These are phyloP conservation scores for Xenosphaeropsis pyriputrescens DNA, from an alignment of 2,329 filamentous ascomycete species.

Conservation along the genomic window DNA sequence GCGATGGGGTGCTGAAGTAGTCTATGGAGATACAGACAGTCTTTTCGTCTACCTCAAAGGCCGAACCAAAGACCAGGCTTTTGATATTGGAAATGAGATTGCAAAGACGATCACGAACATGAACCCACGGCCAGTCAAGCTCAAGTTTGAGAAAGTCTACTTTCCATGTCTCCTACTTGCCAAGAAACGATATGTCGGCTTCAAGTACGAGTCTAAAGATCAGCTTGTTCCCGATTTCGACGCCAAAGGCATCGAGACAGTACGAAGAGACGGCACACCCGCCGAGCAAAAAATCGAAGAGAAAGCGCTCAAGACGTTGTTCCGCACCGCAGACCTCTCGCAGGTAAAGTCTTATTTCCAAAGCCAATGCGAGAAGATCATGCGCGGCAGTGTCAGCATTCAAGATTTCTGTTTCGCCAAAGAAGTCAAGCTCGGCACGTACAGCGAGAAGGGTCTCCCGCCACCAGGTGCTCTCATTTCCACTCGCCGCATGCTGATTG, in stretches of 20 bases:
- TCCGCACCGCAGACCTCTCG: conserved; percentile 78
- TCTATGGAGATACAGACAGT: conserved; percentile 96
- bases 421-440: conserved; percentile 82
- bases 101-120: conserved; percentile 72
- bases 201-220: conserved; percentile 74
- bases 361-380: conserved; percentile 79
- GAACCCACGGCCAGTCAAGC: conserved; percentile 83
- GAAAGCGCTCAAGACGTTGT: conserved; percentile 75
- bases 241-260: conserved; percentile 96
- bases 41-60: conserved; percentile 84
- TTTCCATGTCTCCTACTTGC: conserved; percentile 86
- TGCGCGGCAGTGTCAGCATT: conserved; percentile 74
- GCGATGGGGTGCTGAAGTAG: conserved; percentile 87
- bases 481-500: conserved; percentile 71
- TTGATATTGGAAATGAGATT: conserved; percentile 86
- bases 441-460: conserved; percentile 64
- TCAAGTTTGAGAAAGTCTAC: conserved; percentile 98
- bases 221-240: conserved; percentile 82
- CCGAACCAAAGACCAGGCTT: conserved; percentile 75
- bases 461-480: conserved; percentile 85
- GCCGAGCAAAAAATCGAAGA: conserved; percentile 96
- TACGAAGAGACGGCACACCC: conserved; percentile 84
- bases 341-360: conserved; percentile 86
- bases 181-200: conserved; percentile 96
- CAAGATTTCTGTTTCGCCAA: conserved; percentile 94